Evolutionary conservation across 352 stramenopile species (phyloP).

Genomic region (Hyaloperonospora brassicae): DNA sequence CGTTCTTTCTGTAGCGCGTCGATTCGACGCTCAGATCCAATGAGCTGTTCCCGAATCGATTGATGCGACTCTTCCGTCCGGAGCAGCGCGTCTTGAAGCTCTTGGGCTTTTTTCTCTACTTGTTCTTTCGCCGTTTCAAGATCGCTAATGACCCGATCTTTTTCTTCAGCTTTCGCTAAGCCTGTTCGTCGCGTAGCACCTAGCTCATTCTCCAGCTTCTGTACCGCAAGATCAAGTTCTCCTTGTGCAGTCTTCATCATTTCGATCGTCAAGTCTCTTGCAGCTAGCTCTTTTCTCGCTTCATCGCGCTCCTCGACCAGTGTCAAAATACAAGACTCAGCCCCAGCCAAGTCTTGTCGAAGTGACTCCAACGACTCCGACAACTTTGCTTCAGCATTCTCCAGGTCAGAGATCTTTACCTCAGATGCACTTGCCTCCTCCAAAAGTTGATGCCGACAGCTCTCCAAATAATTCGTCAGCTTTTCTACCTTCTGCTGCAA

Average conservation of each 20-base stretch:
- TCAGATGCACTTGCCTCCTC: slow-evolving; percentile 14
- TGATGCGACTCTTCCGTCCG: slow-evolving; percentile 16
- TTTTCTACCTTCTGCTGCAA: slow-evolving; percentile 22
- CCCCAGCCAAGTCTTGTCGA: slow-evolving; percentile 23
- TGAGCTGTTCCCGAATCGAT: slow-evolving; percentile 14
- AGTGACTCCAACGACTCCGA: slow-evolving; percentile 13
- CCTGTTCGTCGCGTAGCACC: slow-evolving; percentile 17
- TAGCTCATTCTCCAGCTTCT: slow-evolving; percentile 27
- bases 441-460: slow-evolving; percentile 1
- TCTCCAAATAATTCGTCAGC: slow-evolving; percentile 16
- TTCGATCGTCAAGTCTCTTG: slow-evolving; percentile 32
- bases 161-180: slow-evolving; percentile 13
- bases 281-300: slow-evolving; percentile 20
- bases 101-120: slow-evolving; percentile 14
- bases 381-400: slow-evolving; percentile 11
- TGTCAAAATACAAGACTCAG: slow-evolving; percentile 27
- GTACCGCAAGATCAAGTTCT: slow-evolving; percentile 18
- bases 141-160: slow-evolving; percentile 17
- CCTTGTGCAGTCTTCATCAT: slow-evolving; percentile 29
- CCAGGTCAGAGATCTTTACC: slow-evolving; percentile 15
- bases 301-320: slow-evolving; percentile 29
- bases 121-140: slow-evolving; percentile 18
- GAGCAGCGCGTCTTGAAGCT: slow-evolving; percentile 11
- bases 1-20: slow-evolving; percentile 23
- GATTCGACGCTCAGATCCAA: slow-evolving; percentile 18